These are phyloP conservation scores for Aspergillus sclerotioniger DNA, from an alignment of 495 filamentous ascomycete species.

Conservation along the genomic window DNA sequence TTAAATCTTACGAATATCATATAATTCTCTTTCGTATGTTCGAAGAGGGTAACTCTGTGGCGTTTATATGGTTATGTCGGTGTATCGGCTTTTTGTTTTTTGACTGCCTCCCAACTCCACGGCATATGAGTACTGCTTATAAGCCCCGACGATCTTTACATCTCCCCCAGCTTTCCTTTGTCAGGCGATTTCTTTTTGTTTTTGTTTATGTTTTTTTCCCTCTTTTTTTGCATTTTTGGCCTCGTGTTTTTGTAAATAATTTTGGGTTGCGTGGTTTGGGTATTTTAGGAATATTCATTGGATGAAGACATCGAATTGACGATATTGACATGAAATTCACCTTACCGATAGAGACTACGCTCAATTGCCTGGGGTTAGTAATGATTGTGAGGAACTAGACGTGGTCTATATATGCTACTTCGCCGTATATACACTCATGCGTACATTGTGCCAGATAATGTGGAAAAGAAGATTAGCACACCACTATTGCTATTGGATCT, in stretches of 20 bases:
- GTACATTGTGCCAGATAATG: background rate
- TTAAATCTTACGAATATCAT: too few species aligned
- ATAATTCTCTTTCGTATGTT: too few species aligned
- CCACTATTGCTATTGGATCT: slow-evolving; percentile 13
- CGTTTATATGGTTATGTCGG: background rate
- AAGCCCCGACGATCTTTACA: background rate
- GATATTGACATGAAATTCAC: background rate
- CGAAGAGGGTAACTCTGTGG: too few species aligned
- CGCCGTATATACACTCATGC: background rate
- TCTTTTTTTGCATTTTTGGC: slow-evolving; percentile 10
- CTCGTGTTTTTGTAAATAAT: background rate
- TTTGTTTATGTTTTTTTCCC: slow-evolving; percentile 16
- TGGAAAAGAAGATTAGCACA: background rate
- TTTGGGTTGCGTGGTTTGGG: background rate
- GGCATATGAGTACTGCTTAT: background rate
- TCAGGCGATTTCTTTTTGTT: slow-evolving; percentile 10
- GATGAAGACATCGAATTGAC: background rate
- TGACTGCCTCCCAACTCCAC: background rate
- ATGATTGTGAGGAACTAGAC: background rate
- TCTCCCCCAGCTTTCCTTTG: background rate
- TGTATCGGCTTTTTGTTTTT: background rate
- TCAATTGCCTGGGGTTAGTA: too few species aligned
- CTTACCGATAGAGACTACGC: too few species aligned
- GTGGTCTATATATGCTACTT: background rate
- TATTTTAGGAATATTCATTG: background rate